Percentiles rank a stretch among this genome's conserved stretches.
Conservation (phyloP, 140 eudicot genomes). For the Stevia rebaudiana region DNA sequence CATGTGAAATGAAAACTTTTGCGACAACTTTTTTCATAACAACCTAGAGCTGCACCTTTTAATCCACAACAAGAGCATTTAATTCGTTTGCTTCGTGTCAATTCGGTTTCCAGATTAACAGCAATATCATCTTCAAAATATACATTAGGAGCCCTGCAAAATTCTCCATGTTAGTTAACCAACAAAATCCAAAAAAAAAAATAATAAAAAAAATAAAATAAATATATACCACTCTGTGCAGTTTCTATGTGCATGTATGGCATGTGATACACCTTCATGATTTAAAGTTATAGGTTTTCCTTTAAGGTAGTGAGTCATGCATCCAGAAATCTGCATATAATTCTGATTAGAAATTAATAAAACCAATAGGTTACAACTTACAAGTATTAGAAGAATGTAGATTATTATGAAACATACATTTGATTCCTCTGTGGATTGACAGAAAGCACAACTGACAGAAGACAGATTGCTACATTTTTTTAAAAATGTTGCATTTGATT, state of each 20-base stretch:
- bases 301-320: constrained; percentile 60
- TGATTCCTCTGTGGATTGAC: constrained; percentile 69
- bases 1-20: constrained; percentile 93
- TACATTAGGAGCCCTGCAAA: constrained; percentile 92
- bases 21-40: constrained; percentile 76
- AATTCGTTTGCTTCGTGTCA: constrained; percentile 74
- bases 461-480: constrained; percentile 34
- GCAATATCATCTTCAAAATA: constrained; percentile 76
- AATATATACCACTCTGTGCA: constrained; percentile 78
- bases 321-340: constrained; percentile 60
- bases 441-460: constrained; percentile 51
- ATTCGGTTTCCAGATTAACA: constrained; percentile 70
- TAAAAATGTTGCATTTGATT: constrained; percentile 20
- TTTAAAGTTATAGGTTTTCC: constrained; percentile 60
- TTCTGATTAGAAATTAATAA: not conserved
- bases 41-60: constrained; percentile 94
- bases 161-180: not conserved
- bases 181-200: constrained; percentile 3
- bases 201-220: not conserved
- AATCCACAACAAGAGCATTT: constrained; percentile 79
- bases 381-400: not conserved
- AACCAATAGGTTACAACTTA: not conserved
- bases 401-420: constrained; percentile 43
- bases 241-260: constrained; percentile 66
- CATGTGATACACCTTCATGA: constrained; percentile 28